These are phyloP conservation scores for Eragrostis tef DNA, from an alignment of 202 grass and related monocot genomes.

Conservation along the genomic window DNA sequence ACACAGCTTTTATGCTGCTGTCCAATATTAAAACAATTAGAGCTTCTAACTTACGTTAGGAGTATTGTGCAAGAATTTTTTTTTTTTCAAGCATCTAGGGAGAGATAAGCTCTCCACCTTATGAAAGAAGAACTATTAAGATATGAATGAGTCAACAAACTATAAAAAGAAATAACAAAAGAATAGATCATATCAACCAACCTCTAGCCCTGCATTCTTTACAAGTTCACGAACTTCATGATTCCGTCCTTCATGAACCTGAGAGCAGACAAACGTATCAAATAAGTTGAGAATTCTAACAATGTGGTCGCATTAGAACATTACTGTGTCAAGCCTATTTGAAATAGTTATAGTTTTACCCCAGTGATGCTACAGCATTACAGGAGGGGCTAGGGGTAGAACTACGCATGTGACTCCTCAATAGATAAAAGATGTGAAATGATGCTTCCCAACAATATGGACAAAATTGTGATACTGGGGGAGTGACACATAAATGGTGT, in stretches of 20 bases:
- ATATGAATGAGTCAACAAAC: too few relatives aligned
- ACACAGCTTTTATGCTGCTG: constrained; percentile 8
- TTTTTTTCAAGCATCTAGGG: too few relatives aligned
- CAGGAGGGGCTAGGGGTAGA: neutral
- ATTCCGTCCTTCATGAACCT: constrained; percentile 99
- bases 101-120: neutral
- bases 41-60: neutral
- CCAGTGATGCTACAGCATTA: neutral
- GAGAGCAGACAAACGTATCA: constrained; percentile 46
- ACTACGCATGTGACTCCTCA: neutral
- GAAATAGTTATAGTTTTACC: neutral
- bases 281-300: constrained; percentile 11
- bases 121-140: constrained; percentile 33
- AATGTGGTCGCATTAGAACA: constrained; percentile 8
- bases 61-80: too few relatives aligned
- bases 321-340: neutral
- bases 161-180: neutral
- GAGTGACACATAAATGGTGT: neutral
- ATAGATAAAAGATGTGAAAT: neutral
- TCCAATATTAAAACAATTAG: constrained; percentile 16
- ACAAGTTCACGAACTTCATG: constrained; percentile 96
- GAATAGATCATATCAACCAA: constrained; percentile 49
- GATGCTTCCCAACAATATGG: too few relatives aligned
- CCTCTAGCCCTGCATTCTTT: constrained; percentile 83
- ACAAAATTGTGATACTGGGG: too few relatives aligned